Conservation (phyloP, 352 stramenopile genomes). For the Elongisporangium prolatum region DNA sequence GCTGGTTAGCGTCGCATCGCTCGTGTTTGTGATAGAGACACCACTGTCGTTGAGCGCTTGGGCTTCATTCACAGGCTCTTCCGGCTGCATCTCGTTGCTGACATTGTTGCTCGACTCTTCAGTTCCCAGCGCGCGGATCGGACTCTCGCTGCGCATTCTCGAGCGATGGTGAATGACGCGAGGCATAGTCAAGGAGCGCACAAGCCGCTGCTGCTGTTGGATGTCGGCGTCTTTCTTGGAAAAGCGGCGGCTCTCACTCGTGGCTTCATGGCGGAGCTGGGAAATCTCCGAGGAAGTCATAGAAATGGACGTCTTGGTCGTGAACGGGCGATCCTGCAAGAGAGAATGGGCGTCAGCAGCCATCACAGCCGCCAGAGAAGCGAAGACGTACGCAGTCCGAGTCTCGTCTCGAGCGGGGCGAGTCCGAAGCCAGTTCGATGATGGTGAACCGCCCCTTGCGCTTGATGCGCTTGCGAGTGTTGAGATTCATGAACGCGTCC, state of each 20-base stretch:
- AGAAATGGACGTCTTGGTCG: constrained; percentile 45
- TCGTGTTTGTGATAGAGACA: constrained; percentile 2
- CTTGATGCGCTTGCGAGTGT: constrained; percentile 16
- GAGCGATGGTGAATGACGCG: constrained; percentile 16
- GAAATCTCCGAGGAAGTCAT: constrained; percentile 23
- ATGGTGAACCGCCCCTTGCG: constrained; percentile 82
- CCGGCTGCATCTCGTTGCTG: constrained; percentile 12
- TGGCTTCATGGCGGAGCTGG: constrained; percentile 8
- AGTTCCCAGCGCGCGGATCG: constrained; percentile 19
- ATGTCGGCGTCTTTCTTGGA: constrained; percentile 24
- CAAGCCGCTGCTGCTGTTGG: constrained; percentile 20
- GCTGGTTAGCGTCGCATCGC: background rate
- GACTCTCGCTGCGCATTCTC: constrained; percentile 48
- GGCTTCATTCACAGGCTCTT: constrained; percentile 6
- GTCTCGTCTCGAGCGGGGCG: constrained; percentile 43
- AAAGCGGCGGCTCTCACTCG: constrained; percentile 18
- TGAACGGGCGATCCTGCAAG: constrained; percentile 37
- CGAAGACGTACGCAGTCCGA: constrained; percentile 39
- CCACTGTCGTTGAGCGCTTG: constrained; percentile 7
- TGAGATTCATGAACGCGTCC: too few relatives aligned
- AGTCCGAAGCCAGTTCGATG: constrained; percentile 69
- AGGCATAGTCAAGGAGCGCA: constrained; percentile 35
- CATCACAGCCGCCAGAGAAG: background rate
- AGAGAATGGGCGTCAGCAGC: constrained; percentile 1
- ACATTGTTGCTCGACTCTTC: constrained; percentile 15